Base-by-base conservation (phyloP, 176 grass and related monocot genomes). In the Paspalum notatum region DNA sequence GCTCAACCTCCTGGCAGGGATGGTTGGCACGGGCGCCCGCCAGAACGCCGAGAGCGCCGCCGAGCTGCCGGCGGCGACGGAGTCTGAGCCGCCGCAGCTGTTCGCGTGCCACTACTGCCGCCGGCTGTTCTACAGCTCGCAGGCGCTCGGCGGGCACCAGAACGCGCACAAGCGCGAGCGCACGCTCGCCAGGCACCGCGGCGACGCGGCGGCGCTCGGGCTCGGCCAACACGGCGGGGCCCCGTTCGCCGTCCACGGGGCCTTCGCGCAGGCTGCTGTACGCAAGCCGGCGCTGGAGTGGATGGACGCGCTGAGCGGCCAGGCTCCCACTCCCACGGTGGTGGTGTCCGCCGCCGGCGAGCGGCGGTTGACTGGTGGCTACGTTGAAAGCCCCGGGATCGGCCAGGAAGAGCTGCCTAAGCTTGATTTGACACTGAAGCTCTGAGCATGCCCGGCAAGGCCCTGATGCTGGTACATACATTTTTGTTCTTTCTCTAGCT, bases 161-260 rank as follows among this genome's bases (percentile, higher is more conserved):
- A 99, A 99, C 83, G 97, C 97, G 66, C 97, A 99, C 91, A 99
- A 99, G 91, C 86, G 97, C 18, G 97, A 99, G 89, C 83, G 97
- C 24, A 67, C 45, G 41, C 39, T 88, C 76, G 81, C 76, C 5
- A 77, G 85, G 70, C 70, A 57, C 40, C 60, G 48, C 27, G 85
- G 47, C 60, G 59, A 14, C 17, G 13, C 39, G 45, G 38, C 41
- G 12, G 42, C n/a, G 74, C 74, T 77, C 62, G 75, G 64, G 79
- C 27, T 66, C 70, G 61, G 17, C 59, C 50, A 63, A 46, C 21
- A 27, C 51, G 1, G 60, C 26, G 45, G 2, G 45, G 9, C 49
- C 27, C 27, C 75, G 22, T 75, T 84, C 51, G 12, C 81, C 85
- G 41, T 87, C 66, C 71, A 68, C 41, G 70, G 58, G 41, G 53